These are phyloP conservation scores for Arabidopsis arenosa DNA, from an alignment of 345 rosid genomes.

Conservation along the genomic window DNA sequence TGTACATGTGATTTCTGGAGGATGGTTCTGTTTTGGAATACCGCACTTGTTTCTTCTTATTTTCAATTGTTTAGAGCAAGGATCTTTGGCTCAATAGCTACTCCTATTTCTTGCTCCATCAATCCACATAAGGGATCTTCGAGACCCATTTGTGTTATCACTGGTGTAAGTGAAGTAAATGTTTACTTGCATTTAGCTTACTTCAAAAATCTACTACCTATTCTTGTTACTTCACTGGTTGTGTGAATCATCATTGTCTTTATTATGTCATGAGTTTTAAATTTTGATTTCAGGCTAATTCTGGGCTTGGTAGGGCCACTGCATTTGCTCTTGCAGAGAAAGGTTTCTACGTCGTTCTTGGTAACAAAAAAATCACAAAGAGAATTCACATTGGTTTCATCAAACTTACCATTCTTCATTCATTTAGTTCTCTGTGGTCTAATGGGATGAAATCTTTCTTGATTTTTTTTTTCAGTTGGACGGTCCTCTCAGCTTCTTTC, in stretches of 20 bases:
- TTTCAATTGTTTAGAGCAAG: constrained; percentile 52
- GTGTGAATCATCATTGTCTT: constrained; percentile 18
- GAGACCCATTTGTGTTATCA: constrained; percentile 68
- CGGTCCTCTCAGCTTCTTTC: constrained; percentile 58
- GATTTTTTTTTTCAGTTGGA: constrained; percentile 61
- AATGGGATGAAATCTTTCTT: constrained; percentile 25
- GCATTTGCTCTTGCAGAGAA: constrained; percentile 69
- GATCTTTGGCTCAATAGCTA: constrained; percentile 42
- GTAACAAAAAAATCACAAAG: constrained; percentile 41
- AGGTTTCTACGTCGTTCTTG: constrained; percentile 75
- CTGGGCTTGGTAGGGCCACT: constrained; percentile 80
- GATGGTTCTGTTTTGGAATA: constrained; percentile 66
- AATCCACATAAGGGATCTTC: constrained; percentile 35
- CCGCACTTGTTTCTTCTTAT: constrained; percentile 61
- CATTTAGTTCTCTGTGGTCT: background rate
- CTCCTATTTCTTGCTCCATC: constrained; percentile 39
- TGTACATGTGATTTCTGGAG: constrained; percentile 61
- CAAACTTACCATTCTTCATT: too few relatives aligned
- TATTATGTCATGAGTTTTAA: background rate
- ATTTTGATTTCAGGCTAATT: constrained; percentile 61
- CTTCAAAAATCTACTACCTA: background rate
- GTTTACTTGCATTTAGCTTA: constrained; percentile 14
- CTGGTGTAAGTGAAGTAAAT: constrained; percentile 59
- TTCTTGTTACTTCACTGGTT: background rate
- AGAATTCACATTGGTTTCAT: too few relatives aligned